Evolutionary conservation across 2,329 filamentous ascomycete genomes (phyloP).

Genomic region (Alternaria postmessia): DNA sequence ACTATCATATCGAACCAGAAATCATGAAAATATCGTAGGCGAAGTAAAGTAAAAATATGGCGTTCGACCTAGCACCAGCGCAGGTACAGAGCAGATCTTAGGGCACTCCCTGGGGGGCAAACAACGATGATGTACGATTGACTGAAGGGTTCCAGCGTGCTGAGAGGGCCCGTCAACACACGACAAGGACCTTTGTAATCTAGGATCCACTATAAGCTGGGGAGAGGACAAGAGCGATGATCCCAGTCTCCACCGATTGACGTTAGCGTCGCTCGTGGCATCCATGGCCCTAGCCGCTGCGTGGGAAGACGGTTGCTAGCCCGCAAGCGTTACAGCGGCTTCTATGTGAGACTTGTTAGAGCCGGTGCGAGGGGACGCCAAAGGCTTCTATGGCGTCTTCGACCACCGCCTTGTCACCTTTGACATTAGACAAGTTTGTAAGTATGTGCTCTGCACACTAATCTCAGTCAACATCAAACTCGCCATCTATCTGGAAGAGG

Average conservation of each 20-base stretch:
- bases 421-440: slow-evolving; percentile 3
- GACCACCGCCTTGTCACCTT: neutral
- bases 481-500: slow-evolving; percentile 4
- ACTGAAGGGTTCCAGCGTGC: slow-evolving; percentile 12
- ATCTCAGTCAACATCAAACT: slow-evolving; percentile 5
- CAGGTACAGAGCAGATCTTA: slow-evolving; percentile 12
- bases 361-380: neutral
- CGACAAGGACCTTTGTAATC: slow-evolving; percentile 18
- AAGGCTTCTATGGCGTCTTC: neutral
- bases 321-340: neutral
- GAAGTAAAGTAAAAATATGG: slow-evolving; percentile 9
- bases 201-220: slow-evolving; percentile 23
- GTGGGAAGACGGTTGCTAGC: slow-evolving; percentile 9
- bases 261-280: slow-evolving; percentile 15
- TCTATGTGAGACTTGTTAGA: slow-evolving; percentile 8
- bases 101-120: slow-evolving; percentile 19
- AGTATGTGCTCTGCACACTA: neutral
- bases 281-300: slow-evolving; percentile 3
- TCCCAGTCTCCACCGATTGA: slow-evolving; percentile 18
- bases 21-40: neutral
- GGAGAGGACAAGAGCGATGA: neutral
- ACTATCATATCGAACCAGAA: slow-evolving; percentile 31
- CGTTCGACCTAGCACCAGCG: slow-evolving; percentile 8
- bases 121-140: slow-evolving; percentile 36
- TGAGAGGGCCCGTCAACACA: slow-evolving; percentile 16